Conservation (phyloP, 2,329 filamentous ascomycete genomes). For the Fusarium sp. region DNA sequence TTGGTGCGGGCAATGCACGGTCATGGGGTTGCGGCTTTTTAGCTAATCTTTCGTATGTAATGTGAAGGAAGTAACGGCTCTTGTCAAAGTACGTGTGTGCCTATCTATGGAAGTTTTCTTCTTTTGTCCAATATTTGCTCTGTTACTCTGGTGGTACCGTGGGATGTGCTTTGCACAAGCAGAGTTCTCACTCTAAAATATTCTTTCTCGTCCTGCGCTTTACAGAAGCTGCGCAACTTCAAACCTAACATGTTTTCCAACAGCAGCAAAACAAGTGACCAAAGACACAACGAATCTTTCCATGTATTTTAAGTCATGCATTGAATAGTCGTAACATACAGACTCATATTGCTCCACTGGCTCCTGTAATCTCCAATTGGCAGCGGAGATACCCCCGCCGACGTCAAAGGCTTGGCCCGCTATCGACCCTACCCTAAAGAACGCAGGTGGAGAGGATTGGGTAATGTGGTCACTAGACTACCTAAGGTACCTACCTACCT, state of each 20-base stretch:
- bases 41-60: constrained; percentile 3
- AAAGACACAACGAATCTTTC: too few relatives aligned
- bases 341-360: not conserved
- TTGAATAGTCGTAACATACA: not conserved
- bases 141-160: constrained; percentile 16
- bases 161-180: not conserved
- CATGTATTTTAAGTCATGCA: not conserved
- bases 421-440: constrained; percentile 32
- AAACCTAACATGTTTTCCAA: too few relatives aligned
- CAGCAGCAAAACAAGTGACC: too few relatives aligned
- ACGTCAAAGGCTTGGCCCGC: not conserved
- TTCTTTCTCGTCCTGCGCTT: constrained; percentile 10
- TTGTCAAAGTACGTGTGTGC: not conserved
- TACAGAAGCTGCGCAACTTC: not conserved
- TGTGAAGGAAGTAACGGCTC: not conserved
- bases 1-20: not conserved
- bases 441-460: not conserved
- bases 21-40: constrained; percentile 24
- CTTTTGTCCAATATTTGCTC: not conserved
- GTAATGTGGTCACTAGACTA: constrained; percentile 27
- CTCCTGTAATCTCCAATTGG: not conserved
- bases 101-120: not conserved
- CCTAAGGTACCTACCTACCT: too few relatives aligned
- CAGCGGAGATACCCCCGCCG: not conserved
- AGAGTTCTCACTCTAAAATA: not conserved